Conservation (phyloP, 306 rosid species). For the Sindora glabra region DNA sequence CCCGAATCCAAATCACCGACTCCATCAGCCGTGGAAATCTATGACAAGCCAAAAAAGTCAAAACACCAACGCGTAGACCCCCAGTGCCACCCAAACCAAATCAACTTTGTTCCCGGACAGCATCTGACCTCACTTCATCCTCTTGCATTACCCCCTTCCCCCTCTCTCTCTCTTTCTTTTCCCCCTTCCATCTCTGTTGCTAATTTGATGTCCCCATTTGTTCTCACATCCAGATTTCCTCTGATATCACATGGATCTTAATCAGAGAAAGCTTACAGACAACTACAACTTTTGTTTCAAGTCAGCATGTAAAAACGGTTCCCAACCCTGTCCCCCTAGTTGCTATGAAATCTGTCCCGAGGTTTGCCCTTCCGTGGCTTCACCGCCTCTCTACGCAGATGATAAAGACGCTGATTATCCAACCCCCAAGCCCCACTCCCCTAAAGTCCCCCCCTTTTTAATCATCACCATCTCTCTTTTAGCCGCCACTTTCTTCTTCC, state of each 20-base stretch:
- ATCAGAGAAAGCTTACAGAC: not conserved
- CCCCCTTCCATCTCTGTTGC: not conserved
- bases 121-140: not conserved
- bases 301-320: fast-evolving
- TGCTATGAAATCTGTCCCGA: not conserved
- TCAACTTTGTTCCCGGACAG: not conserved
- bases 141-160: not conserved
- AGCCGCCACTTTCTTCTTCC: not conserved
- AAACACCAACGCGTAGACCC: too few relatives aligned
- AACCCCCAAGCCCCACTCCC: not conserved
- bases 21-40: not conserved
- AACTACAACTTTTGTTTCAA: fast-evolving
- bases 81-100: not conserved
- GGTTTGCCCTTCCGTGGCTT: not conserved
- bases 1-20: too few relatives aligned
- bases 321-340: fast-evolving
- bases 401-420: not conserved
- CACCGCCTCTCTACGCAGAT: not conserved
- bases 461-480: not conserved
- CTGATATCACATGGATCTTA: not conserved
- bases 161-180: not conserved
- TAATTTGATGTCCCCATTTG: too few relatives aligned
- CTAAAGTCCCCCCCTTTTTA: not conserved
- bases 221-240: not conserved
- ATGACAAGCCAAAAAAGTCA: not conserved